phyloP scores from a whole-genome alignment of 1,139 yeast species.

The Taphrina flavorubra region DNA sequence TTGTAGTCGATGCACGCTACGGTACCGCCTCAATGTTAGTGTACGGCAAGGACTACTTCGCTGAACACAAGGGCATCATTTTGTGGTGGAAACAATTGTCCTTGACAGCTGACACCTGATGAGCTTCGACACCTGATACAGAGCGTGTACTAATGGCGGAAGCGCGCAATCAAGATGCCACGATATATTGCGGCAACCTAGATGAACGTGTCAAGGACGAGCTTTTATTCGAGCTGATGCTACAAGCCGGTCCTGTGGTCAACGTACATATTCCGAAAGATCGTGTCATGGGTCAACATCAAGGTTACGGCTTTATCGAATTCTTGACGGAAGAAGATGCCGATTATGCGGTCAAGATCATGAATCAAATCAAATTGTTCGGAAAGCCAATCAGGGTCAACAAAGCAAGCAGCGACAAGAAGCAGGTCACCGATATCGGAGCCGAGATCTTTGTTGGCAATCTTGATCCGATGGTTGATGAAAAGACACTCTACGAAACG shows the following conservation, averaged over 20 bases:
- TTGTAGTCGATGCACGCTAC: too few species aligned
- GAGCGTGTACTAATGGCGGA: constrained; percentile 22
- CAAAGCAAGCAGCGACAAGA: constrained; percentile 55
- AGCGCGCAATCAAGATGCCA: constrained; percentile 66
- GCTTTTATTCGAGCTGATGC: constrained; percentile 73
- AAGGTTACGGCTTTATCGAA: constrained; percentile 89
- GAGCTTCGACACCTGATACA: too few species aligned
- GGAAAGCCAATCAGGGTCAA: constrained; percentile 70
- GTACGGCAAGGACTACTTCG: too few species aligned
- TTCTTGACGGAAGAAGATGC: constrained; percentile 67
- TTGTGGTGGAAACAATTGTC: too few species aligned
- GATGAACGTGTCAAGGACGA: constrained; percentile 74
- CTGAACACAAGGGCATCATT: too few species aligned
- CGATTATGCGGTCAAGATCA: constrained; percentile 67
- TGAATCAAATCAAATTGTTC: constrained; percentile 68
- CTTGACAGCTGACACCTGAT: too few species aligned
- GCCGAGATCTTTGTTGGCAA: constrained; percentile 79
- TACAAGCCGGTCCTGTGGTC: constrained; percentile 82
- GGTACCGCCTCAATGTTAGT: too few species aligned
- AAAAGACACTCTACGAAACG: constrained; percentile 62
- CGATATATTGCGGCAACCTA: constrained; percentile 82
- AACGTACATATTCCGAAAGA: constrained; percentile 80
- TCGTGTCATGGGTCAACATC: constrained; percentile 69
- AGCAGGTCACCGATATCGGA: constrained; percentile 61
- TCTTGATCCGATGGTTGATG: constrained; percentile 72